phyloP scores from a whole-genome alignment of 108 stramenopile species.

The Stephanodiscus minutulus region DNA sequence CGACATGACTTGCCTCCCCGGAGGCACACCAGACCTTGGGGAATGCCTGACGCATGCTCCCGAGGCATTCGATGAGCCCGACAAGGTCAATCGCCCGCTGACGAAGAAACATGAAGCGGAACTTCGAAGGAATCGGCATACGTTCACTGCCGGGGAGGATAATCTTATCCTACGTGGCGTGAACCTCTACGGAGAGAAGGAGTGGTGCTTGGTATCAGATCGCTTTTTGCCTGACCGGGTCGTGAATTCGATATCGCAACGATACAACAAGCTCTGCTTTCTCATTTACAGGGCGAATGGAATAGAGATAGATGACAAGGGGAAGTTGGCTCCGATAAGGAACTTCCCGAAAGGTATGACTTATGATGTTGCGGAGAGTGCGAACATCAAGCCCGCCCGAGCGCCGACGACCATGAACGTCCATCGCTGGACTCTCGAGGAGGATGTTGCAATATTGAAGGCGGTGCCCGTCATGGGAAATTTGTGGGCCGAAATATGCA shows the following conservation, averaged over 20 bases:
- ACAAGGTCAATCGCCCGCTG: constrained; percentile 52
- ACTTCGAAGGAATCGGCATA: constrained; percentile 62
- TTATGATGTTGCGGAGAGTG: constrained; percentile 53
- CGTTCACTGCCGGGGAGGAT: constrained; percentile 84
- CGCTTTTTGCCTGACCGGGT: constrained; percentile 82
- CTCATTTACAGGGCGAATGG: constrained; percentile 81
- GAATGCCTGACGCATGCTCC: constrained; percentile 58
- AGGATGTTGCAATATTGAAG: constrained; percentile 78
- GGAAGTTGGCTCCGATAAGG: constrained; percentile 70
- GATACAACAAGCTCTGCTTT: constrained; percentile 81
- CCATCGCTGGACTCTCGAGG: constrained; percentile 87
- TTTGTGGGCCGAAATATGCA: constrained; percentile 83
- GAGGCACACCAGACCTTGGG: constrained; percentile 46
- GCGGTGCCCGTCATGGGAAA: constrained; percentile 81
- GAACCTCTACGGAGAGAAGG: constrained; percentile 86
- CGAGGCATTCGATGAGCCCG: constrained; percentile 60
- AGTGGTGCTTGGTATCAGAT: constrained; percentile 86
- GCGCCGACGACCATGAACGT: constrained; percentile 84
- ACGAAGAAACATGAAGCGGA: constrained; percentile 53
- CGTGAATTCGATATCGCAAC: constrained; percentile 75
- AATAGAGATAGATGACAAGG: constrained; percentile 67
- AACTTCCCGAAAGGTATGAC: constrained; percentile 45
- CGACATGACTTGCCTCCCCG: constrained; percentile 60
- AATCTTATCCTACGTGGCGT: constrained; percentile 64
- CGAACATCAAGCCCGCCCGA: constrained; percentile 52